These are phyloP conservation scores for Zanthoxylum bungeanum DNA, from an alignment of 345 rosid species.

Conservation along the genomic window DNA sequence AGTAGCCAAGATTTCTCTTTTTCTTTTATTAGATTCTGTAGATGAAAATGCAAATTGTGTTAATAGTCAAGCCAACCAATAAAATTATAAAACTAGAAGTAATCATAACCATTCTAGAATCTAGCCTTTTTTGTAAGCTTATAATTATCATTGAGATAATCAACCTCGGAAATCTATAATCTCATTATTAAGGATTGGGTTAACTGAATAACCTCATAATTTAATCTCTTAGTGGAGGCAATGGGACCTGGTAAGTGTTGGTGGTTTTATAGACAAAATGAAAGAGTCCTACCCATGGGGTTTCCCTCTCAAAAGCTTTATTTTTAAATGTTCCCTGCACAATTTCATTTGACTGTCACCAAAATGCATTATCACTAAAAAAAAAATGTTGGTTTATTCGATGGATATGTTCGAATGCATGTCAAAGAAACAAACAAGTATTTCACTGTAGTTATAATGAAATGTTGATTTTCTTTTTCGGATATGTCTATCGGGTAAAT, in stretches of 20 bases:
- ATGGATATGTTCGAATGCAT: too few relatives aligned
- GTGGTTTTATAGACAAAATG: too few relatives aligned
- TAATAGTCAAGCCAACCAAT: background rate
- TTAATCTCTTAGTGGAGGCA: background rate
- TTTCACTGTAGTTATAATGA: too few relatives aligned
- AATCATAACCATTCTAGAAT: background rate
- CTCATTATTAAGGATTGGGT: background rate
- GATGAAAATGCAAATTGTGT: background rate
- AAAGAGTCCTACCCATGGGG: too few relatives aligned
- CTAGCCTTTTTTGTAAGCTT: background rate
- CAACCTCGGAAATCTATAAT: slow-evolving; percentile 4
- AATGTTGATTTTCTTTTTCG: too few relatives aligned
- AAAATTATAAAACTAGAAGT: background rate
- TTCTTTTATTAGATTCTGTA: background rate
- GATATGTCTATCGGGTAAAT: too few relatives aligned
- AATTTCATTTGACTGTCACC: too few relatives aligned
- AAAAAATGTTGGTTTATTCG: too few relatives aligned
- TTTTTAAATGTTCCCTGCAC: too few relatives aligned
- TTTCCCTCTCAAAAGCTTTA: too few relatives aligned
- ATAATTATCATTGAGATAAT: background rate
- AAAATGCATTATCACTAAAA: too few relatives aligned
- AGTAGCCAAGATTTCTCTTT: background rate
- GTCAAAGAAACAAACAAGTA: too few relatives aligned
- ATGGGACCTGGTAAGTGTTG: background rate
- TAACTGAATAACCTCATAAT: background rate